Evolutionary conservation across 805 yeast species (phyloP).

Genomic region (Kodamaea leandrae): DNA sequence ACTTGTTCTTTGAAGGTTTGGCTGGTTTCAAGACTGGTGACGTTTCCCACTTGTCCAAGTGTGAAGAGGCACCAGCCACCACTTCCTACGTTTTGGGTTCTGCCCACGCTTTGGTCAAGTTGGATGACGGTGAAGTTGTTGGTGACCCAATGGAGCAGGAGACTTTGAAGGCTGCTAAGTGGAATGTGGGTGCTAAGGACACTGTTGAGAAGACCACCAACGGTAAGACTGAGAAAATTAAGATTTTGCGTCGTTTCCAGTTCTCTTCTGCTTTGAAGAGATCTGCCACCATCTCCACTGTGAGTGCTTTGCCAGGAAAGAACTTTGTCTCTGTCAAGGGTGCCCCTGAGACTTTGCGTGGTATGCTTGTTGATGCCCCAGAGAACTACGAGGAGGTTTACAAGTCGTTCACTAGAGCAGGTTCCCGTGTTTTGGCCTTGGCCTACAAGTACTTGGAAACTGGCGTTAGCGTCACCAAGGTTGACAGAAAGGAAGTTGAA

Average conservation of each 20-base stretch:
- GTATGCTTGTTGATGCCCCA: constrained; percentile 71
- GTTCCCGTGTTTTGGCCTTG: constrained; percentile 94
- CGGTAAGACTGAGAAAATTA: constrained; percentile 47
- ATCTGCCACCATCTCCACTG: constrained; percentile 77
- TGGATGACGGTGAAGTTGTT: constrained; percentile 95
- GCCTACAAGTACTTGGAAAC: constrained; percentile 74
- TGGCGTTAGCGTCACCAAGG: constrained; percentile 49
- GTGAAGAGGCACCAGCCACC: constrained; percentile 63
- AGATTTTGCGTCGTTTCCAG: constrained; percentile 90
- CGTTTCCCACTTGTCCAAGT: constrained; percentile 52
- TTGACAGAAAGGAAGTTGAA: constrained; percentile 78
- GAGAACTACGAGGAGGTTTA: constrained; percentile 77
- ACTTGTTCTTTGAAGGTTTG: constrained; percentile 91
- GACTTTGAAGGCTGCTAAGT: constrained; percentile 80
- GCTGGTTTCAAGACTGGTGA: constrained; percentile 66
- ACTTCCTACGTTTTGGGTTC: constrained; percentile 81
- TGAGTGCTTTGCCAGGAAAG: constrained; percentile 43
- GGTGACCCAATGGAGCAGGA: constrained; percentile 99
- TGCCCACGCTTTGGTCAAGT: constrained; percentile 90
- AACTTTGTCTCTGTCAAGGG: constrained; percentile 88
- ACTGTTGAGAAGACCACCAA: constrained; percentile 41
- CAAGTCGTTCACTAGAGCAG: constrained; percentile 89
- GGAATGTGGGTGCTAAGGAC: constrained; percentile 81
- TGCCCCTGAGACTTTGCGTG: constrained; percentile 93
- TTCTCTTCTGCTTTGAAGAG: constrained; percentile 94